Percentiles rank a stretch among this genome's conserved stretches.
Conservation (phyloP, 371 early-diverging fungal species). For the Lichtheimia ornata region DNA sequence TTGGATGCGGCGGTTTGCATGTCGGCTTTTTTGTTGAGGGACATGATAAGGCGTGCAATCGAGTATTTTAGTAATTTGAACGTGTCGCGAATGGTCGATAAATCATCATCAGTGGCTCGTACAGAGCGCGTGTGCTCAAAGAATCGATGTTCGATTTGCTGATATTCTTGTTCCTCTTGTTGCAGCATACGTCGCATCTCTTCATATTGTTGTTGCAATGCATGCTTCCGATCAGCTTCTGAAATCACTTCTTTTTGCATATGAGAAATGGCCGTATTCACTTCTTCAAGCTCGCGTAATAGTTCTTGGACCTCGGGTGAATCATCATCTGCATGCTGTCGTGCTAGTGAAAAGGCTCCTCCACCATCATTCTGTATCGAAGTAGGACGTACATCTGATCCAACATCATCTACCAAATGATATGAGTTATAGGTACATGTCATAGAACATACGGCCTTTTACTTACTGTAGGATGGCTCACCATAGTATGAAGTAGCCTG, state of each 20-base stretch:
- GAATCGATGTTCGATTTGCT: slow-evolving; percentile 52
- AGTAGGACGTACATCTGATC: too few relatives aligned
- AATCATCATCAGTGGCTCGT: slow-evolving; percentile 65
- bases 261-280: slow-evolving; percentile 34
- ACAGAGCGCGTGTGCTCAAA: slow-evolving; percentile 60
- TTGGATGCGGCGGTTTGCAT: slow-evolving; percentile 45
- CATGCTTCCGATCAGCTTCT: slow-evolving; percentile 37
- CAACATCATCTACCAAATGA: too few relatives aligned
- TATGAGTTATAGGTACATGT: too few relatives aligned
- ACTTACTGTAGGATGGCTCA: background rate
- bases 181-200: slow-evolving; percentile 40
- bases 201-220: slow-evolving; percentile 27
- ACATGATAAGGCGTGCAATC: slow-evolving; percentile 57
- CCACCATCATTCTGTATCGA: background rate
- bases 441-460: too few relatives aligned
- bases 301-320: slow-evolving; percentile 25
- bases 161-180: slow-evolving; percentile 45
- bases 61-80: slow-evolving; percentile 59
- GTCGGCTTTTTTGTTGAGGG: slow-evolving; percentile 57
- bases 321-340: slow-evolving; percentile 6
- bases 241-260: slow-evolving; percentile 27
- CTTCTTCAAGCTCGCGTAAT: slow-evolving; percentile 35
- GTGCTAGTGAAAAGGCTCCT: background rate
- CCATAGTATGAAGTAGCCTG: slow-evolving; percentile 12
- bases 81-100: slow-evolving; percentile 61